These are phyloP conservation scores for Fusarium drepaniforme DNA, from an alignment of 2,329 filamentous ascomycete genomes.

Conservation along the genomic window DNA sequence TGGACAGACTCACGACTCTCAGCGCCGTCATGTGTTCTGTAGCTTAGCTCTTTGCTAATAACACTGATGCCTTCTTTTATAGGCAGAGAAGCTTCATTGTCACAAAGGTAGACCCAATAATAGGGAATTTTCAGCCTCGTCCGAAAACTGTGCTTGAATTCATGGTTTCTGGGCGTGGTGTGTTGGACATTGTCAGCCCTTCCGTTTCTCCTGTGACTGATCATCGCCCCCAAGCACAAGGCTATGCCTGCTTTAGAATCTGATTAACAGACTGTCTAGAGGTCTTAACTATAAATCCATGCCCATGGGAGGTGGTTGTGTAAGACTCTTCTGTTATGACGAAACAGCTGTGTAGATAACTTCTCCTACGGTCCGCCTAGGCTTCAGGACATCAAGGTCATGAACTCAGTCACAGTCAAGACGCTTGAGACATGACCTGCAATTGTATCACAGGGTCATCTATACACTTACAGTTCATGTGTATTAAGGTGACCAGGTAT, in stretches of 20 bases:
- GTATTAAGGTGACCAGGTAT: not conserved
- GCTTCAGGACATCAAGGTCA: not conserved
- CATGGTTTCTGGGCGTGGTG: not conserved
- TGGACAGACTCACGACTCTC: not conserved
- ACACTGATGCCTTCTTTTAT: too few species aligned
- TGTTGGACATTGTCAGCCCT: not conserved
- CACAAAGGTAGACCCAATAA: not conserved
- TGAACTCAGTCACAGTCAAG: not conserved
- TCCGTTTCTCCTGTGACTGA: not conserved
- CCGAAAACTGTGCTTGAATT: too few species aligned
- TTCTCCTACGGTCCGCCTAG: not conserved
- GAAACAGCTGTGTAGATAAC: not conserved
- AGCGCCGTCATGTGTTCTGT: not conserved
- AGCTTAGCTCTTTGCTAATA: not conserved
- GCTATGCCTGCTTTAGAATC: not conserved
- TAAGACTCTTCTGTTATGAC: not conserved
- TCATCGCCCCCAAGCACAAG: not conserved
- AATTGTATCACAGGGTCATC: not conserved
- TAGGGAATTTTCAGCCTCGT: too few species aligned
- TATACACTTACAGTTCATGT: not conserved
- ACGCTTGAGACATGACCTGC: not conserved
- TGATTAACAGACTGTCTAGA: not conserved
- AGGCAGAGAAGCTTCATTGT: not conserved
- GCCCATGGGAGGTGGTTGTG: not conserved
- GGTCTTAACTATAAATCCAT: too few species aligned